A percentile compares a stretch with the other conserved stretches of the same genome.
Evolutionary conservation across 2,329 filamentous ascomycete genomes (phyloP).

Genomic region (Fusarium penzigii): DNA sequence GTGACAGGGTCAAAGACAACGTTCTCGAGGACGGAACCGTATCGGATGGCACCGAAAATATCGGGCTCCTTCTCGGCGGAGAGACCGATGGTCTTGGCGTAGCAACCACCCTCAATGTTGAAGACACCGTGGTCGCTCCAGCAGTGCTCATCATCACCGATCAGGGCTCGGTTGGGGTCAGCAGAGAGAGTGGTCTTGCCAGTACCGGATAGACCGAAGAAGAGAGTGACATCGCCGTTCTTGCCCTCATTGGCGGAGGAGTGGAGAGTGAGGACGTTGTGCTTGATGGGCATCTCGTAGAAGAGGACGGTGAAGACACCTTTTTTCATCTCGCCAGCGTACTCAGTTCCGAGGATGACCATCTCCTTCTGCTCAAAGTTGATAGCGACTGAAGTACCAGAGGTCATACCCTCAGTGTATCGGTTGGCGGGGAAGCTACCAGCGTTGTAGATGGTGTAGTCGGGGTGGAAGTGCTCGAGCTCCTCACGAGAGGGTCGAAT

Average conservation of each 20-base stretch:
- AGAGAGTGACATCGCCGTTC: slow-evolving; percentile 94
- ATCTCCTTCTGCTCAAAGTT: slow-evolving; percentile 99
- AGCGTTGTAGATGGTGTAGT: slow-evolving; percentile 99
- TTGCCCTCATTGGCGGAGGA: slow-evolving; percentile 97
- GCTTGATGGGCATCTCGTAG: slow-evolving; percentile 99
- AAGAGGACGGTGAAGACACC: slow-evolving; percentile 98
- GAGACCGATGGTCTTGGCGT: slow-evolving; percentile 97
- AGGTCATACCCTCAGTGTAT: slow-evolving; percentile 98
- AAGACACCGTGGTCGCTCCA: slow-evolving; percentile 96
- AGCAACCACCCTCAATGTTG: slow-evolving; percentile 99
- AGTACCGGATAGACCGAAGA: slow-evolving; percentile 98
- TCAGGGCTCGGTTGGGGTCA: slow-evolving; percentile 92
- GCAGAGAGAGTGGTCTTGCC: slow-evolving; percentile 98
- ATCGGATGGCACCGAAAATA: slow-evolving; percentile 94
- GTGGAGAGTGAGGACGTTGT: slow-evolving; percentile 97
- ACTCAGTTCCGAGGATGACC: slow-evolving; percentile 99
- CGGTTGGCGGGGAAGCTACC: slow-evolving; percentile 98
- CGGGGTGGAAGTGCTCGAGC: slow-evolving; percentile 95
- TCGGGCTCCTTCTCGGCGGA: slow-evolving; percentile 99
- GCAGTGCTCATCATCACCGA: slow-evolving; percentile 99
- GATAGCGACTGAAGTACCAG: slow-evolving; percentile 94
- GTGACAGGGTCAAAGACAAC: slow-evolving; percentile 94
- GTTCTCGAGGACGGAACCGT: slow-evolving; percentile 97
- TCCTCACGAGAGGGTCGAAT: slow-evolving; percentile 90
- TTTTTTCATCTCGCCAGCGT: slow-evolving; percentile 85